Conservation (phyloP, 2,329 filamentous ascomycete genomes). For the Fusarium mangiferae region DNA sequence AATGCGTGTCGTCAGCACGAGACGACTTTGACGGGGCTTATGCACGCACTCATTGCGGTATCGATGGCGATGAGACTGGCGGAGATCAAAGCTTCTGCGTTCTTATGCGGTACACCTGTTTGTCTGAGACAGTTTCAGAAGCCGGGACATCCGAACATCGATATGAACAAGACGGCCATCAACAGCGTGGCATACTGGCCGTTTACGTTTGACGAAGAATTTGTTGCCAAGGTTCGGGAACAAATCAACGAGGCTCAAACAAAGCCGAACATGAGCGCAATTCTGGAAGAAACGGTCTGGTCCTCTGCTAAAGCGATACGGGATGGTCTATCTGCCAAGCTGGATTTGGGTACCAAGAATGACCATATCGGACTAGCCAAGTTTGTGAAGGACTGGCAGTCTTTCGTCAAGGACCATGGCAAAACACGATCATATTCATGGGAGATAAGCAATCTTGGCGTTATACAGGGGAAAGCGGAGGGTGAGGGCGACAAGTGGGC, state of each 20-base stretch:
- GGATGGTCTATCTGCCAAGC: slow-evolving; percentile 28
- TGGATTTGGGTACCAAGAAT: slow-evolving; percentile 17
- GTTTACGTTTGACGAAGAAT: background rate
- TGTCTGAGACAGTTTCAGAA: slow-evolving; percentile 10
- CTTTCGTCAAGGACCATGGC: background rate
- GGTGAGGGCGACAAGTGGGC: background rate
- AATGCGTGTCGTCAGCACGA: background rate
- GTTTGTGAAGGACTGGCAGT: slow-evolving; percentile 18
- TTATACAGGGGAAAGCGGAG: background rate
- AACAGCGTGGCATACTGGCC: slow-evolving; percentile 11
- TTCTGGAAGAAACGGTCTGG: slow-evolving; percentile 32
- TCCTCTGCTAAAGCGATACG: slow-evolving; percentile 26
- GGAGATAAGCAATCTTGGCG: slow-evolving; percentile 27
- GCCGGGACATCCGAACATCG: background rate
- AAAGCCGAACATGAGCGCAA: background rate
- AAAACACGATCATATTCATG: slow-evolving; percentile 3
- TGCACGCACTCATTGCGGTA: background rate
- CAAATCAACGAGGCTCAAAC: background rate
- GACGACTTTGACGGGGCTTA: slow-evolving; percentile 12
- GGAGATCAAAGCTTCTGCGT: background rate
- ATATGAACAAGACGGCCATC: slow-evolving; percentile 1
- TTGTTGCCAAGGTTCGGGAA: background rate
- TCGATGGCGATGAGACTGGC: slow-evolving; percentile 8
- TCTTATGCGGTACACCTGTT: slow-evolving; percentile 8
- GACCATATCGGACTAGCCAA: slow-evolving; percentile 5